Evolutionary conservation across 176 grass and related monocot species (phyloP), one percentile per base, ranked within the genome.

Genomic region (Aechmea fasciata): DNA sequence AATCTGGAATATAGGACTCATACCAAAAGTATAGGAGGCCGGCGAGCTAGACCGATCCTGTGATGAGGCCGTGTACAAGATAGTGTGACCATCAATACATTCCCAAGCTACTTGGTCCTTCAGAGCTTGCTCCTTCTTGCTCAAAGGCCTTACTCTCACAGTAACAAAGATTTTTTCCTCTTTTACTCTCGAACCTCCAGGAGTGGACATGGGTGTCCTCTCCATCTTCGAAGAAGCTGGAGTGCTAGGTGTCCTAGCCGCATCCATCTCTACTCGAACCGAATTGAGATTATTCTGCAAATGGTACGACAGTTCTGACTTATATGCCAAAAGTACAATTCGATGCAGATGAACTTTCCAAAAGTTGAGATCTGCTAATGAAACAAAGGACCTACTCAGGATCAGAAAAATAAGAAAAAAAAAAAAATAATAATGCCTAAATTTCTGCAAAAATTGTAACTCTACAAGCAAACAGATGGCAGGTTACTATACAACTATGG

Each of bases 101-200:
- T 90, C 94, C 94, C 94, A 99, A 57, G 74, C 89, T 17, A 51
- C 28, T 54, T 80, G 76, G 52, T 99, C 94, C 80, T 84, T 93
- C 3, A 63, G 51, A 47, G 71, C 64, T 22, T 83, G 70, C 71
- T 90, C 91, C 48, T 95, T 95, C 79, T 84, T 90, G 75, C 83
- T 90, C 70, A 90, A 71, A 69, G 90, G 94, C 14, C 90, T 64
- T 67, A 93, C 80, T 51, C 94, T 87, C 18, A 99, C 94, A 23
- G 94, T 99, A 72, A 99, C 94, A 82, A 99, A 99, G 69, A 99
- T 99, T 53, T 99, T 99, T 75, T 99, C 94, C 74, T 99, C 94
- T 66, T 85, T 90, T 67, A 80, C 78, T 66, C 75, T 87, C 71
- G 88, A 82, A 57, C 89, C 87, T 52, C 94, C 94, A 75, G 91